Base-by-base conservation (phyloP, 768 basidiomycete genomes). In the Lentinula guzmanii region DNA sequence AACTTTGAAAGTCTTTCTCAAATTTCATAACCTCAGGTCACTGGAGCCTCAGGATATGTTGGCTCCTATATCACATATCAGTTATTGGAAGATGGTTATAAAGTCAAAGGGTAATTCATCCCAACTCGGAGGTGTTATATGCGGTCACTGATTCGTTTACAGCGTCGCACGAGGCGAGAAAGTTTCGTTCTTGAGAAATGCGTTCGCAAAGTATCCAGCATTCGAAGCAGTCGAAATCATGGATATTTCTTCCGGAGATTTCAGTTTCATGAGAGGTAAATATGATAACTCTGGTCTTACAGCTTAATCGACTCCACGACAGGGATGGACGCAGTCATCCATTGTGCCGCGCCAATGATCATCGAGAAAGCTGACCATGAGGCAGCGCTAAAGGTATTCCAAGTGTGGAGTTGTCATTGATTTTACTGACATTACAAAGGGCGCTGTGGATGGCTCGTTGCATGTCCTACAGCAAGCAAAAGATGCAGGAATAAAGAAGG, bases 11-110 rank as follows among this genome's bases (percentile, higher is more conserved):
- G 5, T 48, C n/a, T 48, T 11, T 24, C 46, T n/a, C 7, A 24
- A 7, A 6, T 48, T 9, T 48, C 4, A 9, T 48, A 18, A 18
- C 4, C 31, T 18, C 61, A 67, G 66, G 61, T 67, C 10, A 67
- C 66, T 15, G 66, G 66, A 21, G 66, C 61, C 21, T 64, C 66
- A 18, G 66, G 66, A 45, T 66, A 58, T 54, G 37, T 67, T 9
- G 66, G 66, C 34, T 53, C 63, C n/a, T 53, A 64, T 53, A 60
- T 67, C 28, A 62, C 63, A 13, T 41, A 62, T 16, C 63, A 67
- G 39, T 62, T 66, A 8, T 65, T 67, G 4, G 61, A 65, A 42
- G 63, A 56, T 4, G 66, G 66, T 13, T 64, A 64, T 51, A 37
- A 63, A 21, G 65, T 67, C 39, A 37, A 62, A 62, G 62, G 58